phyloP scores from a whole-genome alignment of 768 basidiomycete genomes.

The Myochromella boudieri region DNA sequence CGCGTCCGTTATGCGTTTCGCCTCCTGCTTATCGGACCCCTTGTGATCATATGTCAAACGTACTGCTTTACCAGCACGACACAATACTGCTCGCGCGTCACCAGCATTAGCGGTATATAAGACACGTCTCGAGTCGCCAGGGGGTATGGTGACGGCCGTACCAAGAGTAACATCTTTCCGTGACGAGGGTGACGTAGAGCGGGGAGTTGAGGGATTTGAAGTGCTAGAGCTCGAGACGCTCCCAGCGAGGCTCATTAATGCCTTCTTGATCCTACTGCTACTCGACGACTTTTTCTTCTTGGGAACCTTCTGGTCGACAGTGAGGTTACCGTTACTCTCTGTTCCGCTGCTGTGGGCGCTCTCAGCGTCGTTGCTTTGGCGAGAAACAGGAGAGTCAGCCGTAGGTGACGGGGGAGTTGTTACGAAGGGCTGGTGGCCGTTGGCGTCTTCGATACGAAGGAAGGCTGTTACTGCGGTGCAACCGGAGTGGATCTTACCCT shows the following conservation, averaged over 20 bases:
- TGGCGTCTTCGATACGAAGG: conserved; percentile 83
- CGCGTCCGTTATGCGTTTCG: conserved; percentile 95
- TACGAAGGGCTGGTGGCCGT: conserved; percentile 72
- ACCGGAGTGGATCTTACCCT: conserved; percentile 93
- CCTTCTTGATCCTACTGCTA: conserved; percentile 54
- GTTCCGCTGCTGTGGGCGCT: conserved; percentile 46
- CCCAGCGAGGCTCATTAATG: conserved; percentile 48
- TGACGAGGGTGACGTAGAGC: conserved; percentile 33
- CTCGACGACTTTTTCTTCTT: conserved; percentile 42
- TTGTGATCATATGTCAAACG: conserved; percentile 98
- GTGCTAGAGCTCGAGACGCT: conserved; percentile 33
- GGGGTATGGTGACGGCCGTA: conserved; percentile 40
- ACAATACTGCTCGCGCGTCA: conserved; percentile 92
- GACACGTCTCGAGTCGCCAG: conserved; percentile 61
- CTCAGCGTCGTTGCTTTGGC: conserved; percentile 30
- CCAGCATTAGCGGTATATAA: conserved; percentile 97
- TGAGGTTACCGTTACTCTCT: conserved; percentile 37
- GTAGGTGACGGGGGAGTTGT: conserved; percentile 29
- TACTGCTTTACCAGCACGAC: conserved; percentile 86
- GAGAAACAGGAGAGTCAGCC: conserved; percentile 24
- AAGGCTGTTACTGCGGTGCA: conserved; percentile 98
- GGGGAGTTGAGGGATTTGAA: conserved; percentile 31
- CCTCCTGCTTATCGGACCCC: conserved; percentile 95
- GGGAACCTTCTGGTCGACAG: conserved; percentile 21
- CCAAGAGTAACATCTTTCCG: conserved; percentile 30